Conservation (phyloP, 257 asterid species). For the Salvia hispanica region DNA sequence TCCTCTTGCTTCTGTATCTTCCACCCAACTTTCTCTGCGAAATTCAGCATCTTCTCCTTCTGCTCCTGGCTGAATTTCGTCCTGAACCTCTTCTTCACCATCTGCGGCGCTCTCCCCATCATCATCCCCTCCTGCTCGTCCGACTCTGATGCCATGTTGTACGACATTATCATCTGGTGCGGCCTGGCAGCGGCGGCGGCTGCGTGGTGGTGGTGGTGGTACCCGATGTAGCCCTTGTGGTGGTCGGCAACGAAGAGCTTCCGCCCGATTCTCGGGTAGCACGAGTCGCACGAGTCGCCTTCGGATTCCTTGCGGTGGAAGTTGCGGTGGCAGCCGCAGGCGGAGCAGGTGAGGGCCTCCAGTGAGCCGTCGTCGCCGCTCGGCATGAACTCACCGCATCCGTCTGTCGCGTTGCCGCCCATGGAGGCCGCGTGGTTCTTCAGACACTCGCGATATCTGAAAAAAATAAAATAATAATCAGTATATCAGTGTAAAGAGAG, state of each 20-base stretch:
- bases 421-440: constrained; percentile 92
- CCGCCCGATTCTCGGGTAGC: constrained; percentile 44
- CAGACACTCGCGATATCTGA: constrained; percentile 69
- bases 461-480: too few relatives aligned
- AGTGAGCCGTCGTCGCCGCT: constrained; percentile 78
- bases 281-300: constrained; percentile 50
- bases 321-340: constrained; percentile 85
- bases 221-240: neutral
- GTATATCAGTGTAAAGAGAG: too few relatives aligned
- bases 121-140: constrained; percentile 56
- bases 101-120: constrained; percentile 38
- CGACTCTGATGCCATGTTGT: constrained; percentile 49
- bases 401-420: constrained; percentile 91
- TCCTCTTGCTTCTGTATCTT: constrained; percentile 87
- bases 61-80: constrained; percentile 82
- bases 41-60: constrained; percentile 81
- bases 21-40: constrained; percentile 94
- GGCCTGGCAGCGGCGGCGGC: constrained; percentile 37
- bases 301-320: constrained; percentile 82
- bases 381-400: constrained; percentile 97
- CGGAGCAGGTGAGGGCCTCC: constrained; percentile 84
- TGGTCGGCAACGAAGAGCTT: constrained; percentile 52
- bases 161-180: constrained; percentile 73
- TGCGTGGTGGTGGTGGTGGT: neutral
- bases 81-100: constrained; percentile 73